Base-by-base conservation (phyloP, 139 green algal genomes). In the Zygnema cylindricum region DNA sequence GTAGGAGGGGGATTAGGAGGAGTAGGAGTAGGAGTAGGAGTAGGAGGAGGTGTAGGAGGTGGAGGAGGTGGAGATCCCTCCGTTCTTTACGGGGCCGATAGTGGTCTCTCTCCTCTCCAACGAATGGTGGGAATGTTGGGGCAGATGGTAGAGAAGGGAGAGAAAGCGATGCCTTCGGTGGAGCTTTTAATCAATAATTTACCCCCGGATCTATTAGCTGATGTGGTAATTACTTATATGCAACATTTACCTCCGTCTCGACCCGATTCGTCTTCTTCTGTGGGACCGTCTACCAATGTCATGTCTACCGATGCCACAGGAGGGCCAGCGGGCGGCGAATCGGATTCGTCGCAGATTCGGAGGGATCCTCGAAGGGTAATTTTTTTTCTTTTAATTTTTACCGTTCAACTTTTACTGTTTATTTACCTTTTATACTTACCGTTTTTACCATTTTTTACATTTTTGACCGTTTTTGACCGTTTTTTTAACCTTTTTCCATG, bases 161-260 rank as follows among this genome's bases (percentile, higher is more conserved):
- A 35, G n/a, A 39, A 87, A 71, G 82, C 38, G 22, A 82, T 82
- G 57, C 55, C 69, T 33, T 82, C 82, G 1, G 82, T 82, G 7
- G 55, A 87, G 43, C 43, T 82, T 0, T 55, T 87, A 2, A 40
- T 87, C 2, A 54, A 39, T 39, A 42, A 39, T 11, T 43, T 87
- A 43, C 82, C 82, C 21, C 55, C 82, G 30, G 82, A 82, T 42
- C 76, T 87, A 55, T 55, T 87, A 25, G 82, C 82, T 3, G 82
- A 87, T 71, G 38, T 87, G 1, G 82, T 87, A 43, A 87, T 87
- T 49, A 42, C 54, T 7, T 82, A 69, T 71, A 87, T 87, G 82
- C 82, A 87, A 55, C 82, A 87, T 71, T 71, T 87, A 36, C 78
- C 78, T 32, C 23, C 38, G 35, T 40, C 7, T 63, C 7, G 49